These are phyloP conservation scores for Didymella sp. DNA, from an alignment of 2,329 filamentous ascomycete genomes.

Conservation along the genomic window DNA sequence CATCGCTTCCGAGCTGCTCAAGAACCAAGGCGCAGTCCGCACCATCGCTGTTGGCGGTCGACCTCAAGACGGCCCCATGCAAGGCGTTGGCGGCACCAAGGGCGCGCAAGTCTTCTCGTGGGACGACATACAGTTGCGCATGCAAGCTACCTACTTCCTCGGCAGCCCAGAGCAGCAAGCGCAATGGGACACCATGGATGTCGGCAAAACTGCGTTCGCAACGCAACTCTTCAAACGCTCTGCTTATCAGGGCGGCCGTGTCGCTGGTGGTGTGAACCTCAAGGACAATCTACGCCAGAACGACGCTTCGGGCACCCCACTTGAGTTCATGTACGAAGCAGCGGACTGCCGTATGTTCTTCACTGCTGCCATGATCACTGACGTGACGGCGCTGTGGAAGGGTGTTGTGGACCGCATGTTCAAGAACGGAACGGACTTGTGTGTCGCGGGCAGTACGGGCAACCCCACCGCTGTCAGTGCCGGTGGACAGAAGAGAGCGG, in stretches of 20 bases:
- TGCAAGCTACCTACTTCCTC: constrained; percentile 43
- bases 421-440: constrained; percentile 31
- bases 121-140: constrained; percentile 43
- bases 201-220: constrained; percentile 45
- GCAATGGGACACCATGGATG: constrained; percentile 36
- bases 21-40: constrained; percentile 53
- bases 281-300: constrained; percentile 48
- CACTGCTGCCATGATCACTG: constrained; percentile 44
- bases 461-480: constrained; percentile 39
- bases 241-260: constrained; percentile 31
- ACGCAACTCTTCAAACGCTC: constrained; percentile 43
- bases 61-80: constrained; percentile 51
- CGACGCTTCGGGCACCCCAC: constrained; percentile 47
- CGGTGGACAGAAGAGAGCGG: constrained; percentile 41
- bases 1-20: constrained; percentile 55
- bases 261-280: constrained; percentile 47
- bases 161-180: constrained; percentile 41
- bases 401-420: constrained; percentile 49
- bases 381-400: constrained; percentile 50
- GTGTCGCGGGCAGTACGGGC: constrained; percentile 42
- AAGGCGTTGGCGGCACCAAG: constrained; percentile 55
- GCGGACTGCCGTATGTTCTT: constrained; percentile 53
- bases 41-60: constrained; percentile 54
- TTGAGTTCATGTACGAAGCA: constrained; percentile 53
- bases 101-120: constrained; percentile 50